Percentiles rank a stretch among this genome's conserved stretches.
Evolutionary conservation across 2,329 filamentous ascomycete genomes (phyloP).

Genomic region (Hyphodiscus sp.): DNA sequence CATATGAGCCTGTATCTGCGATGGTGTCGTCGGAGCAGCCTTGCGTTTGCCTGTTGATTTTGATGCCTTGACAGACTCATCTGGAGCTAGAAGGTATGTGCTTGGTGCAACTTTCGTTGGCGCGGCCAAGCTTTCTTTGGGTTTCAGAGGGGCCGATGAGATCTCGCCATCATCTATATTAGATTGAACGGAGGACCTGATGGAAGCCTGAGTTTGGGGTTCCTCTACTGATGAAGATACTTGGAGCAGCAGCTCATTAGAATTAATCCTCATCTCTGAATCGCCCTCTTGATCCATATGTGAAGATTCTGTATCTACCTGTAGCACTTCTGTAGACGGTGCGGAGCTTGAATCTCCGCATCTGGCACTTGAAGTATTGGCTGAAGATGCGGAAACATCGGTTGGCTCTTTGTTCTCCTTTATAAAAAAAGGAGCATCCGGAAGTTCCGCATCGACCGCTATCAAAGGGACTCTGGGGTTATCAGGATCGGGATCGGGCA

Average conservation of each 20-base stretch:
- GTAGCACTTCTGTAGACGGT: background rate
- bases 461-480: background rate
- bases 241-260: background rate
- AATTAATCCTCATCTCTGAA: background rate
- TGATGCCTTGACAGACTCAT: background rate
- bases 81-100: background rate
- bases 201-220: background rate
- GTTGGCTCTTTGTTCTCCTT: background rate
- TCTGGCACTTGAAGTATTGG: background rate
- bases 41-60: background rate
- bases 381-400: background rate
- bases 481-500: too few relatives aligned
- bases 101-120: background rate
- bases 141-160: background rate
- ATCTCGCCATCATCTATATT: background rate
- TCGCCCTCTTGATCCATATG: background rate
- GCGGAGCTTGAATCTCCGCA: background rate
- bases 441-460: background rate
- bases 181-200: background rate
- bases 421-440: background rate
- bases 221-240: background rate
- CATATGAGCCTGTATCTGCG: background rate
- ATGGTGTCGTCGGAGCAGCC: background rate
- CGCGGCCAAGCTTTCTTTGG: background rate
- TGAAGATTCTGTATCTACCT: background rate